Evolutionary conservation across 345 rosid species (phyloP), one percentile per base, ranked within the genome.

Genomic region (Durio zibethinus): DNA sequence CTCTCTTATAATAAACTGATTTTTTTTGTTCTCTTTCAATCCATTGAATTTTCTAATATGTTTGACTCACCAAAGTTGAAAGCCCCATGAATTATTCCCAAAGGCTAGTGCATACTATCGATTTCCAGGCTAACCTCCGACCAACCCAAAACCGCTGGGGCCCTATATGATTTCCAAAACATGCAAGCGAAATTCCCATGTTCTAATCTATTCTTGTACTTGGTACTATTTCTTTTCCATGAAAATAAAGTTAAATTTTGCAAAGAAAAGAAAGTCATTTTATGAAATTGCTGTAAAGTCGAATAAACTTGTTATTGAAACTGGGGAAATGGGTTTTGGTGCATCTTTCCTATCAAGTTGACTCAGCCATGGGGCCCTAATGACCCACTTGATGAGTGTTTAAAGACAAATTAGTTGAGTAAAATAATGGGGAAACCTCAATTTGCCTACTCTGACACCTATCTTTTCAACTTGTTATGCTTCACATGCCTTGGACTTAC

Each of bases 121-220:
- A n/a, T n/a, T 70, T 40, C 36, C 38, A 54, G 67, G 77, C 86
- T 52, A 82, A 75, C 82, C 68, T 54, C 81, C 86, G 83, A 81
- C 89, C 83, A 82, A 31, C 47, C 69, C 35, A 76, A n/a, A n/a
- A 23, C 78, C 6, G 20, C 61, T 40, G 43, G 43, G 23, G 8
- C 52, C 45, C 43, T 63, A 48, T 53, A 61, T 50, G 4, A 60
- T 42, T 50, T 42, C 70, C 35, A 31, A 57, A 50, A 76, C 81
- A 75, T 70, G 76, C 75, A 35, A 25, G 23, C 75, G 20, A 54
- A 59, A 59, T 25, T 33, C 52, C 23, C 60, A 35, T 60, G 35
- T 72, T 40, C 53, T 66, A 43, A 10, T 25, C 25, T n/a, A 21
- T n/a, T 5, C 27, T 36, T 4, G 0, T 36, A 20, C 18, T 14